Evolutionary conservation across 306 rosid species (phyloP).

Genomic region (Trichosanthes cucumerina): DNA sequence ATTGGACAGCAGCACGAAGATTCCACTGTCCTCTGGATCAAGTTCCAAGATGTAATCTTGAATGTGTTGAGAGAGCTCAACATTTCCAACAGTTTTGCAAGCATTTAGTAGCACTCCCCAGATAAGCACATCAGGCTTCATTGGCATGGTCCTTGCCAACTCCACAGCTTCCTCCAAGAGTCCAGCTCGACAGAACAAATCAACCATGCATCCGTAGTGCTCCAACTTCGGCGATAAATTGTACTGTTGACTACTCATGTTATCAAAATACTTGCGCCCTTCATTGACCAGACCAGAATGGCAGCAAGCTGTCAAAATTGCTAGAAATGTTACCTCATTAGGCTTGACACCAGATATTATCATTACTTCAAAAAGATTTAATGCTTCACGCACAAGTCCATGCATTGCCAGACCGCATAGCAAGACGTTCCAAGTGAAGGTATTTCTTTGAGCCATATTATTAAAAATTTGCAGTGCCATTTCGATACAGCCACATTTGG

Average conservation of each 20-base stretch:
- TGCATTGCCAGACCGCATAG: constrained; percentile 61
- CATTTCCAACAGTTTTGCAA: constrained; percentile 37
- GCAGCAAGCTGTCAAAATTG: constrained; percentile 67
- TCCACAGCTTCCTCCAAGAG: constrained; percentile 50
- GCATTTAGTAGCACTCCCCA: constrained; percentile 61
- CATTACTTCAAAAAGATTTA: constrained; percentile 44
- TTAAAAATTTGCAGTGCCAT: constrained; percentile 40
- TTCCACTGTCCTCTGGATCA: constrained; percentile 55
- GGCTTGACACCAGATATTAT: constrained; percentile 39
- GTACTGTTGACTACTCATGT: constrained; percentile 33
- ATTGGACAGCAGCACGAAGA: constrained; percentile 74
- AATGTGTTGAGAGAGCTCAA: constrained; percentile 38
- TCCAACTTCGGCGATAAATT: constrained; percentile 52
- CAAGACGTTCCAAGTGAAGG: constrained; percentile 65
- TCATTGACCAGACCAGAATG: constrained; percentile 67
- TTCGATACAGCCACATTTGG: constrained; percentile 57
- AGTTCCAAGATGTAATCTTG: constrained; percentile 35
- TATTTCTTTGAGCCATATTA: constrained; percentile 44
- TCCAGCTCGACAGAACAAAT: constrained; percentile 65
- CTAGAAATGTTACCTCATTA: constrained; percentile 68
- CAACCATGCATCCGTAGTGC: constrained; percentile 78
- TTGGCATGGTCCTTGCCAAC: constrained; percentile 59
- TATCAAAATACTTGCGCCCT: constrained; percentile 40
- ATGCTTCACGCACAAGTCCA: constrained; percentile 46
- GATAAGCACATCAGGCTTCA: constrained; percentile 71